These are phyloP conservation scores for Penicillium sp. DNA, from an alignment of 2,329 filamentous ascomycete genomes.

Conservation along the genomic window DNA sequence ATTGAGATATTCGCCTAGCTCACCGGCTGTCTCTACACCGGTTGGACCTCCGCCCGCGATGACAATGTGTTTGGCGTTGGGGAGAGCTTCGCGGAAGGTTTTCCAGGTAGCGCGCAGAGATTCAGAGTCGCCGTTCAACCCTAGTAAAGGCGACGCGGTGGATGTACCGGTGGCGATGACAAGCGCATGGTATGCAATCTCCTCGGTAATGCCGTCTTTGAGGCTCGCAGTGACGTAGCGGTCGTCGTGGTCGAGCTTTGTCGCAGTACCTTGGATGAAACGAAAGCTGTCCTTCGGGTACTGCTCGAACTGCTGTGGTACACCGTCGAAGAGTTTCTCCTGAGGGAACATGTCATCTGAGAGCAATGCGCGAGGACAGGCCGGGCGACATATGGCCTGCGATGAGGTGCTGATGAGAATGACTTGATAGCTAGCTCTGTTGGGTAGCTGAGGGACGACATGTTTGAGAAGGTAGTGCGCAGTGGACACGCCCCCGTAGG, in stretches of 20 bases:
- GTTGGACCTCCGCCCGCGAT: conserved; percentile 35
- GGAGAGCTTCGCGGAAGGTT: conserved; percentile 43
- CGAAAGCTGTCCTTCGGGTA: conserved; percentile 42
- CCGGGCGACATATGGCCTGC: conserved; percentile 46
- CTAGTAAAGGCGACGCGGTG: conserved; percentile 47
- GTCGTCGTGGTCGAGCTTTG: conserved; percentile 7
- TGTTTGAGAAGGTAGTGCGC: conserved; percentile 58
- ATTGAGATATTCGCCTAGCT: conserved; percentile 55
- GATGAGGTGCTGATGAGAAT: conserved; percentile 47
- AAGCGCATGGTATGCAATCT: conserved; percentile 46
- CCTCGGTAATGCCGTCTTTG: background rate
- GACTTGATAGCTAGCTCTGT: conserved; percentile 42
- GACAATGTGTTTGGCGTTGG: conserved; percentile 45
- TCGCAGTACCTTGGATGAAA: conserved; percentile 47
- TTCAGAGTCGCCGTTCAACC: conserved; percentile 39
- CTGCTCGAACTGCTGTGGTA: conserved; percentile 41
- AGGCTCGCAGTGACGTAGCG: conserved; percentile 35
- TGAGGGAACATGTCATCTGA: conserved; percentile 48
- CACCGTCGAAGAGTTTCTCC: conserved; percentile 48
- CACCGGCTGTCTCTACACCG: conserved; percentile 51
- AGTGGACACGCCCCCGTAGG: conserved; percentile 52
- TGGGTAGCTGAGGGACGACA: conserved; percentile 45
- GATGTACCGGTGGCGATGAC: conserved; percentile 53
- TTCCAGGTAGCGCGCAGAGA: conserved; percentile 39
- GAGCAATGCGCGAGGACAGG: conserved; percentile 50